These are phyloP conservation scores for Apiospora hydei DNA, from an alignment of 2,329 filamentous ascomycete genomes.

Conservation along the genomic window DNA sequence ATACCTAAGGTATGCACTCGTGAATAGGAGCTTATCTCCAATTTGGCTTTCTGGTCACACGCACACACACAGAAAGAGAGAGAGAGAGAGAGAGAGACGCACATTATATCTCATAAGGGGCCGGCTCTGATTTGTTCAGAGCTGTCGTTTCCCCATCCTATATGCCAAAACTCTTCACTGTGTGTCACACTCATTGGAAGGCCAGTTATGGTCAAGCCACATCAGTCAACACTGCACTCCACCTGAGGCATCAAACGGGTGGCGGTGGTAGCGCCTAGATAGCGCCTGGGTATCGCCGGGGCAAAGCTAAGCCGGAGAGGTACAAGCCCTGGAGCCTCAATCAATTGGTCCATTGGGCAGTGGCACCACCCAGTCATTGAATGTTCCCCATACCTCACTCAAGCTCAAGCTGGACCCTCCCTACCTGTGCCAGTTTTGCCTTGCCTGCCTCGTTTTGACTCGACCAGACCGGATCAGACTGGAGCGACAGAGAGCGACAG, in stretches of 20 bases:
- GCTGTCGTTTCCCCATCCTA: too few relatives aligned
- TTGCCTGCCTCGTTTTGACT: background rate
- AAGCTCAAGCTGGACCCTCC: slow-evolving; percentile 13
- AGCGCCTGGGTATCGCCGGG: slow-evolving; percentile 3
- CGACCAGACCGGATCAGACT: background rate
- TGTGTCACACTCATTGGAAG: background rate
- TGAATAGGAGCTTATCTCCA: too few relatives aligned
- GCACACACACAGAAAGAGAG: too few relatives aligned
- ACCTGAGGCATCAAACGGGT: background rate
- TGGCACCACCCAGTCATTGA: background rate
- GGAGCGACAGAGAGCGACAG: background rate
- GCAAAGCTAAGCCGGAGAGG: slow-evolving; percentile 8
- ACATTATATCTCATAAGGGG: too few relatives aligned
- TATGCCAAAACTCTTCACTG: too few relatives aligned
- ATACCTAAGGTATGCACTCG: too few relatives aligned
- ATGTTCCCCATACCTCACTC: background rate
- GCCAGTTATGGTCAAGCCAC: background rate
- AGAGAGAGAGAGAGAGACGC: too few relatives aligned
- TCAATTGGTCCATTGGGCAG: background rate
- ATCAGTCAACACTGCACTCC: background rate
- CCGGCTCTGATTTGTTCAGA: background rate
- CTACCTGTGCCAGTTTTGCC: slow-evolving; percentile 3
- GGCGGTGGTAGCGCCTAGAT: background rate
- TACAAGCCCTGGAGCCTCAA: background rate
- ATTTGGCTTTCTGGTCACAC: too few relatives aligned